Conservation (phyloP, 2,329 filamentous ascomycete genomes). For the Dothideomycetes sp. region DNA sequence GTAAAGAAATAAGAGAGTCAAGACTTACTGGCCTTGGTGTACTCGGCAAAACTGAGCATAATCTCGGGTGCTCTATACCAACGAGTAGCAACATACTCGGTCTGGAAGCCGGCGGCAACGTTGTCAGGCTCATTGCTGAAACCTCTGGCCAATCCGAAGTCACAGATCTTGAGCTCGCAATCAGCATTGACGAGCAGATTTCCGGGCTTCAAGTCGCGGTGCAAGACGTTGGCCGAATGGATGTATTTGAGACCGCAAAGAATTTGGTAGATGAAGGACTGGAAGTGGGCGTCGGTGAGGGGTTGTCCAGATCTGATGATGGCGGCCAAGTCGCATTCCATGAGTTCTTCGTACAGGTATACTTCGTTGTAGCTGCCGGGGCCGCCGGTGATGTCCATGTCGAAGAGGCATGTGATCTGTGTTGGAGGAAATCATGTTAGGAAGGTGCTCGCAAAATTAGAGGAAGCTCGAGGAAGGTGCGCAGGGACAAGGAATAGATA, state of each 20-base stretch:
- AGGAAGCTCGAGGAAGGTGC: not conserved
- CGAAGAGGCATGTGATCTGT: constrained; percentile 96
- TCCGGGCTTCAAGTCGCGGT: constrained; percentile 93
- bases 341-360: constrained; percentile 97
- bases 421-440: constrained; percentile 1
- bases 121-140: constrained; percentile 97
- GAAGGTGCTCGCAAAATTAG: not conserved
- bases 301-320: constrained; percentile 97
- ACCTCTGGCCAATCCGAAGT: constrained; percentile 91
- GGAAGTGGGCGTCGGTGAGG: constrained; percentile 95
- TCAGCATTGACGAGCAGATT: constrained; percentile 97
- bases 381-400: constrained; percentile 90
- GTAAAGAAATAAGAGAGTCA: not conserved
- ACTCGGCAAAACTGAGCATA: constrained; percentile 99
- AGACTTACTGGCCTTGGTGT: constrained; percentile 96
- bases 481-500: too few relatives aligned
- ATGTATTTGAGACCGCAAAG: constrained; percentile 98
- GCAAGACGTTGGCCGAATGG: constrained; percentile 94
- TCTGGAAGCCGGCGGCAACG: constrained; percentile 81
- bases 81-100: constrained; percentile 94
- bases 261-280: constrained; percentile 99
- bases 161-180: constrained; percentile 98
- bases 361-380: constrained; percentile 98
- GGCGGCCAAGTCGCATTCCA: constrained; percentile 97
- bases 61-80: constrained; percentile 99